Conservation (phyloP, 2,329 filamentous ascomycete genomes). For the Calonectria hawksworthii region DNA sequence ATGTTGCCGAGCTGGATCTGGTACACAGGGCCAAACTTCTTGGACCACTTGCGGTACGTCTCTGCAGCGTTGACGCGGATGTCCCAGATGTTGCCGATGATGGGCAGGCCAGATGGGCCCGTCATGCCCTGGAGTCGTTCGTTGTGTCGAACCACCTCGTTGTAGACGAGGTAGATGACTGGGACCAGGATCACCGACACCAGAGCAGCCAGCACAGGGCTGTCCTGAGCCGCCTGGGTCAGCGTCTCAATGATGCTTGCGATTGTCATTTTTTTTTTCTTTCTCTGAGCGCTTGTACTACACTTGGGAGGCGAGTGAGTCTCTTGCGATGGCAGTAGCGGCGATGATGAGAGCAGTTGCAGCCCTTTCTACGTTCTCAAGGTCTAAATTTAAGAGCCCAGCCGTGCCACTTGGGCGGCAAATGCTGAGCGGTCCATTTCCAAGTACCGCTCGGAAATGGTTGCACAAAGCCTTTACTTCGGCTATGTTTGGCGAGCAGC, state of each 20-base stretch:
- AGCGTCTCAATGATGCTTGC: conserved; percentile 40
- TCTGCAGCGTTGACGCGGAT: conserved; percentile 69
- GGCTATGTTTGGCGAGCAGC: not conserved
- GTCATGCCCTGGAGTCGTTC: conserved; percentile 61
- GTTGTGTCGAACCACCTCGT: conserved; percentile 61
- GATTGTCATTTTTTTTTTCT: conserved; percentile 44
- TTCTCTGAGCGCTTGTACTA: not conserved
- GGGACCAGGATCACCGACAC: conserved; percentile 48
- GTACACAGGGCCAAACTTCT: conserved; percentile 63
- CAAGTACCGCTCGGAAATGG: conserved; percentile 18
- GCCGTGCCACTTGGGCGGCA: not conserved
- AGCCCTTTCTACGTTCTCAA: not conserved
- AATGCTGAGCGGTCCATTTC: not conserved
- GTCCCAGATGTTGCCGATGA: conserved; percentile 69
- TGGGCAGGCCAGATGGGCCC: conserved; percentile 64
- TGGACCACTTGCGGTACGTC: conserved; percentile 68
- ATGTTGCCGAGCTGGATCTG: conserved; percentile 71
- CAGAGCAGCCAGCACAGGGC: conserved; percentile 40
- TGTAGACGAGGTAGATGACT: conserved; percentile 61
- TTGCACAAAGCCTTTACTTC: not conserved
- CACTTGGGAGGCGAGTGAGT: not conserved
- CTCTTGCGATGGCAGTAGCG: not conserved
- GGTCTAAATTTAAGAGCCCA: conserved; percentile 7
- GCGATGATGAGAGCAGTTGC: not conserved
- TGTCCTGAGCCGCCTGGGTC: conserved; percentile 32